Base-by-base conservation (phyloP, 2,329 filamentous ascomycete genomes). In the Tolypocladium amazonense region DNA sequence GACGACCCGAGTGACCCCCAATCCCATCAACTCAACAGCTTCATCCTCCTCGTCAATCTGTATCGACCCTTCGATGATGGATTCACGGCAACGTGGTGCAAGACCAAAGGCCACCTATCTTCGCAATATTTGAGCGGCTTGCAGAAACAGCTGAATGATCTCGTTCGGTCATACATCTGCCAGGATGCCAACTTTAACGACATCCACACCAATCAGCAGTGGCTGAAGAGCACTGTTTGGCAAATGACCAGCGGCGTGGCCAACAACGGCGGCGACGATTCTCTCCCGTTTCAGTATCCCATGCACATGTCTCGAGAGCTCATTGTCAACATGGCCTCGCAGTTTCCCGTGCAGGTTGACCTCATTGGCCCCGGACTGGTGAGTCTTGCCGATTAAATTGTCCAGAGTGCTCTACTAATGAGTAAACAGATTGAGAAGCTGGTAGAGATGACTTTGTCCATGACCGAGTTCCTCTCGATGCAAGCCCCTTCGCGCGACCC, bases 361-460 rank as follows among this genome's bases (percentile, higher is more conserved):
- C 77, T 92, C 3, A 80, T 92, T 64, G 88, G 87, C 23, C 82
- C 89, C 45, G 88, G 88, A 33, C 72, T 95, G 72, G 88, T 90
- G 75, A 71, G 85, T 77, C 30, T 8, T 20, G 15, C 14, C 30
- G 11, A 14, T 6, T 14, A 9, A 30, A 8, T 37, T 15, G 14
- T 9, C 4, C 30, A n/a, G 20, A 54, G 23, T 4, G 39, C 27
- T 18, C 11, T 4, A 15, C 52, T 58, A 39, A 57, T 52, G 37
- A 5, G 1, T 15, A 35, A 33, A 0, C 65, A 87, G 83, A 85
- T 94, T 62, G 89, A 92, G 69, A 93, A 93, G 70, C 75, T 96
- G 15, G 83, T 94, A 66, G 88, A 92, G 65, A 83, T 92, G 41
- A 85, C 89, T 15, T 88, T 83, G 70, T 85, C 86, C 20, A 78